Evolutionary conservation across 176 grass and related monocot genomes (phyloP).

Genomic region (Alopecurus myosuroides): DNA sequence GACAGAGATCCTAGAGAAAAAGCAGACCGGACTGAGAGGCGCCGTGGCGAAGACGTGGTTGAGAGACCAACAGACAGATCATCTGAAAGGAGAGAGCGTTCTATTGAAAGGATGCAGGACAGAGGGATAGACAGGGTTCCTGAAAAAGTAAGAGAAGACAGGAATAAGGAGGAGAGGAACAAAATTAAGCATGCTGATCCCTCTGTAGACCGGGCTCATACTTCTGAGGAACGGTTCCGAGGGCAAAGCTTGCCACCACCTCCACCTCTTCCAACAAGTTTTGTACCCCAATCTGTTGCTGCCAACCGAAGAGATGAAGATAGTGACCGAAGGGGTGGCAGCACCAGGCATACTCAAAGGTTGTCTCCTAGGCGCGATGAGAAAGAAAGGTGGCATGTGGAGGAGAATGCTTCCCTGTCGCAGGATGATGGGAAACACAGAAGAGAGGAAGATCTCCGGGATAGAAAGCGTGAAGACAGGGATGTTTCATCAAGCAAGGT

Average conservation of each 20-base stretch:
- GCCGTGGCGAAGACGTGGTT: constrained; percentile 52
- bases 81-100: constrained; percentile 71
- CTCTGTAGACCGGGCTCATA: constrained; percentile 39
- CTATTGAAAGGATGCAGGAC: constrained; percentile 70
- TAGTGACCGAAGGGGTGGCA: constrained; percentile 44
- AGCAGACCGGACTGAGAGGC: constrained; percentile 50
- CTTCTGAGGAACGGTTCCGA: constrained; percentile 60
- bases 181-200: constrained; percentile 60
- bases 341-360: constrained; percentile 51
- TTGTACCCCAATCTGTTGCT: constrained; percentile 87
- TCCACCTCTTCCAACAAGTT: constrained; percentile 87
- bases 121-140: constrained; percentile 56
- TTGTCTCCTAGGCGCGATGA: constrained; percentile 76
- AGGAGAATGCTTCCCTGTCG: constrained; percentile 44
- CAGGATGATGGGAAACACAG: constrained; percentile 83
- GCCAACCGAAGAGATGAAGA: constrained; percentile 70
- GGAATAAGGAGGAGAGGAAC: constrained; percentile 82
- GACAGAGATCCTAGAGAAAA: constrained; percentile 74
- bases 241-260: constrained; percentile 92
- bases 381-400: constrained; percentile 71
- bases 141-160: constrained; percentile 85
- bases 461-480: constrained; percentile 87
- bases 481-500: constrained; percentile 78
- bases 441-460: constrained; percentile 81
- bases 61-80: constrained; percentile 70